Evolutionary conservation across 495 filamentous ascomycete species (phyloP), one percentile per base, ranked within the genome.

Genomic region (Pyronema omphalodes): DNA sequence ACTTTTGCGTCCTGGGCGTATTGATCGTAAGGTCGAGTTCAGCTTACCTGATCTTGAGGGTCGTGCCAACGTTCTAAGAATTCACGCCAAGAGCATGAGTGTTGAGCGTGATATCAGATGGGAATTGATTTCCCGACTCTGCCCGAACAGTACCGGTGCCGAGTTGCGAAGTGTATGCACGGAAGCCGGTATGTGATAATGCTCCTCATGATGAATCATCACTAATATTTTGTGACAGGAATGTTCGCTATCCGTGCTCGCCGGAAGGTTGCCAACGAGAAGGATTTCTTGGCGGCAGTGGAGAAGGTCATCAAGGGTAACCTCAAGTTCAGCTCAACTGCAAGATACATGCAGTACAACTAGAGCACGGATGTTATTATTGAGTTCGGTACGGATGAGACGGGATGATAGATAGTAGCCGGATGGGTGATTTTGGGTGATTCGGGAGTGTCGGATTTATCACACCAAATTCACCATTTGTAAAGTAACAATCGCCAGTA

Each of bases 221-320:
- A 52, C 50, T 52, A 23, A 51, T 33, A 51, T 11, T 14, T 40
- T 9, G 37, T 41, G 9, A 17, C 23, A 65, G 62, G 63, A 3
- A 96, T 98, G 93, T 98, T 93, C 67, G 93, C 91, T 44, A 96
- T 98, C 63, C 80, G 91, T 50, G 91, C 93, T 37, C 74, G 91
- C 67, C 81, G 91, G 67, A 98, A 98, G 85, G 88, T 98, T 9
- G 89, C 91, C 4, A 89, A 88, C 17, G 91, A 98, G 80, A 98
- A 98, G 78, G 91, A 98, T 73, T 98, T 98, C 71, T 74, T 98
- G 67, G 83, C 83, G 15, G 88, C 89, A 12, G 91, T 98, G 55
- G 91, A 98, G 72, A 98, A 98, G 79, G 91, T 98, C 52, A 98
- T 98, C 71, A 95, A 95, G 79, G 88, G 87, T 56, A 94, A 94